Conservation (phyloP, 2,329 filamentous ascomycete species). For the Daldinia eschscholtzii region DNA sequence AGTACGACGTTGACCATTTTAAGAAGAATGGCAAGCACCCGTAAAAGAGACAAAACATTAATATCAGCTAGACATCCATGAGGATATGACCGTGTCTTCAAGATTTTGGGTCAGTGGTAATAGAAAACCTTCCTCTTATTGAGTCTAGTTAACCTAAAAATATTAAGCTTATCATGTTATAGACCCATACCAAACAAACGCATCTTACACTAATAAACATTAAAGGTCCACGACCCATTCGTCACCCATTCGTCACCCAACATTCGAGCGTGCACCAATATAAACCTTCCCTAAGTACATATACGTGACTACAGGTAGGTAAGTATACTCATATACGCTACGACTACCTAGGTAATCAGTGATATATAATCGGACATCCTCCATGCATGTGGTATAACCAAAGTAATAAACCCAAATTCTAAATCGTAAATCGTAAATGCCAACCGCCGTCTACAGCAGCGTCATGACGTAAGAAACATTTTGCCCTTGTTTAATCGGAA, state of each 20-base stretch:
- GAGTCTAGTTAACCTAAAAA: neutral
- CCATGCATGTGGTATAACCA: neutral
- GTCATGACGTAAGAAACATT: neutral
- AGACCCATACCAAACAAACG: neutral
- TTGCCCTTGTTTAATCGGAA: neutral
- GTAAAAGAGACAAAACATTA: neutral
- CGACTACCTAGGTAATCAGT: neutral
- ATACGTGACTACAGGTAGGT: too few relatives aligned
- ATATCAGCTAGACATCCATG: too few relatives aligned
- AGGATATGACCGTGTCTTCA: too few relatives aligned
- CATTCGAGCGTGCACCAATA: neutral
- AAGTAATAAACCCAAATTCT: neutral
- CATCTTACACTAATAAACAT: too few relatives aligned
- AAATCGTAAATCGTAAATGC: neutral
- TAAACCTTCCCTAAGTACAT: too few relatives aligned
- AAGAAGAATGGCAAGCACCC: too few relatives aligned
- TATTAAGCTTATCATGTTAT: neutral
- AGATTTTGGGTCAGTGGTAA: too few relatives aligned
- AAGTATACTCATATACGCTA: neutral
- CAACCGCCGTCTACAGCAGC: neutral
- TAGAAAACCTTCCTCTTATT: neutral
- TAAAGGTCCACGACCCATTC: neutral
- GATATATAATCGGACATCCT: neutral
- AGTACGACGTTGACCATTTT: too few relatives aligned
- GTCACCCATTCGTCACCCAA: neutral